phyloP scores from a whole-genome alignment of 2,329 filamentous ascomycete species.

The Pseudogymnoascus sp. region DNA sequence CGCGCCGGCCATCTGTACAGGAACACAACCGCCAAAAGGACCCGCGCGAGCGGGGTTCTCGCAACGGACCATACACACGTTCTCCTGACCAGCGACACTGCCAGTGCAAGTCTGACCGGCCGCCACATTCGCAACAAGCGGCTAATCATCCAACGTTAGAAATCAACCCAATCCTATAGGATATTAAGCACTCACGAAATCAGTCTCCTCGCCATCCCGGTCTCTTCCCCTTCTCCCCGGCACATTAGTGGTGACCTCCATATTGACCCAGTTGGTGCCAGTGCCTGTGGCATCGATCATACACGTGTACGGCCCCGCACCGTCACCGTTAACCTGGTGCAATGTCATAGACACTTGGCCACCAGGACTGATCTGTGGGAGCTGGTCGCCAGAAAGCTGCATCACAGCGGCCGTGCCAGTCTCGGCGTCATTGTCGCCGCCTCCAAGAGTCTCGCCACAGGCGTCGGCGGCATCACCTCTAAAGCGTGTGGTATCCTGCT shows the following conservation, averaged over 20 bases:
- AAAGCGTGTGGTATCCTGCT: slow-evolving; percentile 57
- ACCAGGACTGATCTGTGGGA: slow-evolving; percentile 52
- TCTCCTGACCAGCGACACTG: slow-evolving; percentile 47
- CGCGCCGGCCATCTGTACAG: slow-evolving; percentile 38
- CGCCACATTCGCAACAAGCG: slow-evolving; percentile 51
- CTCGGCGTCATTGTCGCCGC: slow-evolving; percentile 48
- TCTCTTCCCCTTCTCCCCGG: slow-evolving; percentile 38
- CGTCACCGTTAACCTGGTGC: slow-evolving; percentile 60
- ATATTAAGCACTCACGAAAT: slow-evolving; percentile 26
- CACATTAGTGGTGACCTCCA: slow-evolving; percentile 46
- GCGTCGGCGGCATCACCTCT: slow-evolving; percentile 41
- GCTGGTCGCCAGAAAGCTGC: slow-evolving; percentile 43
- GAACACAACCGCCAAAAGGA: slow-evolving; percentile 54
- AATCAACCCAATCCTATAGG: not conserved
- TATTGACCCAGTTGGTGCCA: slow-evolving; percentile 42
- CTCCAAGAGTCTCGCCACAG: slow-evolving; percentile 50
- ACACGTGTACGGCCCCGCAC: slow-evolving; percentile 48
- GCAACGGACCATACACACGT: slow-evolving; percentile 56
- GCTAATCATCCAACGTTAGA: slow-evolving; percentile 25
- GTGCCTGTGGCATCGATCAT: slow-evolving; percentile 56
- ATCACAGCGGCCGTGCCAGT: slow-evolving; percentile 49
- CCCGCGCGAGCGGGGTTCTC: slow-evolving; percentile 52
- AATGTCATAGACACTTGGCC: slow-evolving; percentile 53
- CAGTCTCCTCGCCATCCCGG: slow-evolving; percentile 29
- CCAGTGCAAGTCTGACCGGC: slow-evolving; percentile 49